phyloP scores from a whole-genome alignment of 2,329 filamentous ascomycete species.

The Fusarium pilosicola region DNA sequence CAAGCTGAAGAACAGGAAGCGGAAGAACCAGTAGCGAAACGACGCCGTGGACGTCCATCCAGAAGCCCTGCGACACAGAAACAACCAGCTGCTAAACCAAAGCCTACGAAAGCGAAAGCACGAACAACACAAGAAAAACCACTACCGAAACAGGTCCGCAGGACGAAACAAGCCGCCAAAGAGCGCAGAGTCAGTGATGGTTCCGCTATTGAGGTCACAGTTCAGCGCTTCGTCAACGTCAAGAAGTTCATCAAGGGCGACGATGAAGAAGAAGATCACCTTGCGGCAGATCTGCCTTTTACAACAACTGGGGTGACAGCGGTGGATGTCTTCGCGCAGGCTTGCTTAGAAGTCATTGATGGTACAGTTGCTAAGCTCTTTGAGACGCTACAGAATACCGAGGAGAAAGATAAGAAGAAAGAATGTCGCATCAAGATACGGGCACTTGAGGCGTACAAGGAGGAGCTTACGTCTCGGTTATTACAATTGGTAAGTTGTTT shows the following conservation, averaged over 20 bases:
- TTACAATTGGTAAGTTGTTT: constrained; percentile 65
- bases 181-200: constrained; percentile 39
- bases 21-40: constrained; percentile 51
- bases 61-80: constrained; percentile 57
- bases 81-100: constrained; percentile 47
- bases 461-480: constrained; percentile 65
- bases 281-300: constrained; percentile 64
- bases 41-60: constrained; percentile 49
- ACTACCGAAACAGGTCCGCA: constrained; percentile 28
- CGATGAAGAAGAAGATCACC: constrained; percentile 54
- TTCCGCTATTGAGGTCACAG: constrained; percentile 62
- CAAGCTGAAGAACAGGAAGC: constrained; percentile 37
- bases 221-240: constrained; percentile 67
- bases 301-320: constrained; percentile 67
- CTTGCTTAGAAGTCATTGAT: constrained; percentile 70
- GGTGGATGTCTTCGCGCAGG: constrained; percentile 69
- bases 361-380: constrained; percentile 60
- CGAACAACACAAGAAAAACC: constrained; percentile 36
- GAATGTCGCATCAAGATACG: constrained; percentile 65
- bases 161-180: constrained; percentile 38
- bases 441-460: constrained; percentile 67
- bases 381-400: constrained; percentile 51
- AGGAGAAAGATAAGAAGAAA: constrained; percentile 59
- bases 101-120: constrained; percentile 26
- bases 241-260: constrained; percentile 53